phyloP scores from a whole-genome alignment of 495 filamentous ascomycete genomes.

The Aspergillus avenaceus region DNA sequence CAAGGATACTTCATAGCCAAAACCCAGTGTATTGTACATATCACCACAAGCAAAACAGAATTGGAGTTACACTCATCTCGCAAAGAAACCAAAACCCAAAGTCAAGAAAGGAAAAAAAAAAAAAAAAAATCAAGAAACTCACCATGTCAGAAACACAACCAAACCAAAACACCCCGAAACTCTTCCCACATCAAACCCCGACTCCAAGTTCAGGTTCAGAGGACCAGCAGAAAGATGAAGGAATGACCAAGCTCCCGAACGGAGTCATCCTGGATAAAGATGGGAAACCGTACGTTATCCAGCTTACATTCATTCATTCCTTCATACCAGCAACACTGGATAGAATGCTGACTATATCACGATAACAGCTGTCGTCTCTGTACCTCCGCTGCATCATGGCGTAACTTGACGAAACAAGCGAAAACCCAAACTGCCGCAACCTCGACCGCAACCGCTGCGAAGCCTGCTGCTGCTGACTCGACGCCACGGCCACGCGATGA shows the following conservation, averaged over 20 bases:
- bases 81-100: neutral
- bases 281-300: constrained; percentile 80
- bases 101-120: neutral
- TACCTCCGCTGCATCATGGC: constrained; percentile 69
- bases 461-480: constrained; percentile 5
- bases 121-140: neutral
- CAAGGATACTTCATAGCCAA: too few relatives aligned
- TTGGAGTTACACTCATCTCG: too few relatives aligned
- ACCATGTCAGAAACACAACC: constrained; percentile 2
- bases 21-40: too few relatives aligned
- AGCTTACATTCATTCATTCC: too few relatives aligned
- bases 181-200: constrained; percentile 19
- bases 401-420: constrained; percentile 58
- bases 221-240: constrained; percentile 19
- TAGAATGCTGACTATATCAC: too few relatives aligned
- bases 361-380: constrained; percentile 92
- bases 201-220: constrained; percentile 20
- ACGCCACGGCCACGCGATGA: constrained; percentile 22
- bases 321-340: too few relatives aligned
- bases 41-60: too few relatives aligned
- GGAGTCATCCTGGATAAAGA: constrained; percentile 86
- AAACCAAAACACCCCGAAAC: constrained; percentile 4
- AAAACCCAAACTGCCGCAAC: constrained; percentile 19
- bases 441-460: constrained; percentile 3
- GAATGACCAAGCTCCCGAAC: constrained; percentile 56